Percentiles rank a stretch among this genome's conserved stretches.
Conservation (phyloP, 495 filamentous ascomycete genomes). For the Trypethelium eluteriae region DNA sequence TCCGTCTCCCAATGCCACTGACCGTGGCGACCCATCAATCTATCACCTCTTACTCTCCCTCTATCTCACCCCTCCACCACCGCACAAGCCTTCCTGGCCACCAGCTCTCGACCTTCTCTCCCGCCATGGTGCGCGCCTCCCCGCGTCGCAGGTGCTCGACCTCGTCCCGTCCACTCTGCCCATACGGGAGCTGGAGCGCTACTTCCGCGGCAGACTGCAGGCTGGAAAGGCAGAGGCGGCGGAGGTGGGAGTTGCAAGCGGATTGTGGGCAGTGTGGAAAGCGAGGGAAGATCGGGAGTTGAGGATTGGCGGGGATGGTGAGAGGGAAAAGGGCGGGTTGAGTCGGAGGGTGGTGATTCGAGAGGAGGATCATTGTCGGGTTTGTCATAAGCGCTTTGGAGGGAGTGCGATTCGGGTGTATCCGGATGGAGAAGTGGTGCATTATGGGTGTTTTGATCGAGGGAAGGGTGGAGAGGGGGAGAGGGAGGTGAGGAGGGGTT, state of each 20-base stretch:
- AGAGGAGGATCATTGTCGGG: conserved; percentile 81
- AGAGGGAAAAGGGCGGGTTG: conserved; percentile 40
- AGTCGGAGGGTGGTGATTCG: conserved; percentile 69
- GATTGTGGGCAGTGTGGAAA: conserved; percentile 63
- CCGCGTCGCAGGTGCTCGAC: conserved; percentile 72
- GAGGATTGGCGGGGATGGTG: conserved; percentile 57
- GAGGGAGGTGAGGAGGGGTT: conserved; percentile 1
- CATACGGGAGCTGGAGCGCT: conserved; percentile 72
- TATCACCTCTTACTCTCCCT: conserved; percentile 55
- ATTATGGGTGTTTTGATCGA: conserved; percentile 32
- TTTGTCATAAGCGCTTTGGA: conserved; percentile 88
- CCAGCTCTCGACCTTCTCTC: conserved; percentile 83
- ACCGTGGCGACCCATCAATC: conserved; percentile 22
- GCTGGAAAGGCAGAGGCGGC: conserved; percentile 73
- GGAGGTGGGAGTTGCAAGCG: conserved; percentile 66
- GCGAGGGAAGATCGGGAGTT: conserved; percentile 64
- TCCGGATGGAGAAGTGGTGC: conserved; percentile 50
- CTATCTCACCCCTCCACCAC: conserved; percentile 74
- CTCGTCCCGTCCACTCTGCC: conserved; percentile 76
- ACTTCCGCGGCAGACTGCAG: conserved; percentile 87
- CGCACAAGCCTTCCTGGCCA: conserved; percentile 57
- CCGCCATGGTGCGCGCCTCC: conserved; percentile 83
- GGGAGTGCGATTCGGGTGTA: conserved; percentile 76
- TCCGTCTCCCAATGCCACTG: conserved; percentile 2
- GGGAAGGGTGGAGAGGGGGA: conserved; percentile 18